Evolutionary conservation across 2,329 filamentous ascomycete species (phyloP).

Genomic region (Ophiostoma sp.): DNA sequence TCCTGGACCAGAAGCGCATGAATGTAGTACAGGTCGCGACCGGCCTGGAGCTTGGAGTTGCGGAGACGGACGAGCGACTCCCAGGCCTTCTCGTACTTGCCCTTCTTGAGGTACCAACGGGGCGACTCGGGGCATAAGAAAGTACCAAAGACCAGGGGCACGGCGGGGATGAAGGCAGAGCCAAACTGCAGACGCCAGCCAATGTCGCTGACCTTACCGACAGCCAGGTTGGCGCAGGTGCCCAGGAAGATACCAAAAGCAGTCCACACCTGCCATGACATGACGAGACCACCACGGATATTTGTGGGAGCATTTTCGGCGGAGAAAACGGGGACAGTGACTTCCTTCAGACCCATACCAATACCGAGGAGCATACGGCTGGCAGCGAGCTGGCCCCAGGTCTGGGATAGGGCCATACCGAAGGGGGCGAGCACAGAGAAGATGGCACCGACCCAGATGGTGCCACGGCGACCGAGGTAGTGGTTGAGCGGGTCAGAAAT

Average conservation of each 20-base stretch:
- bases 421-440: constrained; percentile 69
- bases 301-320: constrained; percentile 70
- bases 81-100: constrained; percentile 61
- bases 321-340: constrained; percentile 70
- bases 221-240: constrained; percentile 63
- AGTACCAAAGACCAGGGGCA: constrained; percentile 60
- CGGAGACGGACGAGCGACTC: constrained; percentile 54
- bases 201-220: constrained; percentile 58
- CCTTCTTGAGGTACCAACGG: constrained; percentile 68
- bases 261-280: constrained; percentile 67
- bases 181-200: constrained; percentile 65
- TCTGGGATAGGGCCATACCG: constrained; percentile 69
- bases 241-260: constrained; percentile 60
- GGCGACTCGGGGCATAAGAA: constrained; percentile 68
- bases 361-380: constrained; percentile 71
- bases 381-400: constrained; percentile 70
- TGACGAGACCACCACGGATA: constrained; percentile 74
- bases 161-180: constrained; percentile 61
- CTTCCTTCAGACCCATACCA: constrained; percentile 70
- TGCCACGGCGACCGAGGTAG: constrained; percentile 49
- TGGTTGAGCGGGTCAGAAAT: constrained; percentile 59
- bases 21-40: constrained; percentile 63
- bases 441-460: constrained; percentile 73
- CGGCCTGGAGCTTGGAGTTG: constrained; percentile 57
- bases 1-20: constrained; percentile 66